Evolutionary conservation across 2,329 filamentous ascomycete species (phyloP).

Genomic region (Botrytis paeoniae): DNA sequence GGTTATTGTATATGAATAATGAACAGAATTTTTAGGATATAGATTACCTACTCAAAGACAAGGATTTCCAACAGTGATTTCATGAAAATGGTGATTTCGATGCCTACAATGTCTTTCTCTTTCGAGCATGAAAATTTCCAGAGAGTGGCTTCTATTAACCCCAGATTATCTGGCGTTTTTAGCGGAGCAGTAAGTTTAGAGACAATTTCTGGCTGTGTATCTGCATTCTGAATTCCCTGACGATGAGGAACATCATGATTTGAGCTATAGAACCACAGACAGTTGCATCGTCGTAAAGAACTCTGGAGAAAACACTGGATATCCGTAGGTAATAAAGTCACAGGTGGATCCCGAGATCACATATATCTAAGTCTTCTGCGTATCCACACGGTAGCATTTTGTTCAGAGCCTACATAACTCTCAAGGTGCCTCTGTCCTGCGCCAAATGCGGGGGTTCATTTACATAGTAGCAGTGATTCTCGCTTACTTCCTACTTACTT

Average conservation of each 20-base stretch:
- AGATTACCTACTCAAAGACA: neutral
- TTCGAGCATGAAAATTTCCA: neutral
- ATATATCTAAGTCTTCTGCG: neutral
- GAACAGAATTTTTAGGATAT: neutral
- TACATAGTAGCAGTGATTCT: neutral
- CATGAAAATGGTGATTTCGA: neutral
- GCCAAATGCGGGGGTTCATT: neutral
- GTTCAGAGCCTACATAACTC: accelerated
- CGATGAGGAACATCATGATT: neutral
- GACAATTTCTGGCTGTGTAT: neutral
- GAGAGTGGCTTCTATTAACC: neutral
- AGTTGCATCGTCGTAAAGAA: neutral
- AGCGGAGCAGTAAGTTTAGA: neutral
- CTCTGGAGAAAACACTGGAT: neutral
- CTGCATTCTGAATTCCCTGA: neutral
- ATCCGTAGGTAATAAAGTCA: accelerated
- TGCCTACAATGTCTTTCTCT: neutral
- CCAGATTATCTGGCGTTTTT: neutral
- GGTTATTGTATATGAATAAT: neutral
- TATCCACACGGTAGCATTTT: neutral
- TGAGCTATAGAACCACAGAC: neutral
- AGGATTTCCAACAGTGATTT: neutral
- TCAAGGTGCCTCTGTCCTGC: neutral
- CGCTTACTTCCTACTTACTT: neutral
- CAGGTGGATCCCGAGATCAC: neutral